Evolutionary conservation across 169 alveolate species (phyloP).

Genomic region (Theileria annulata): DNA sequence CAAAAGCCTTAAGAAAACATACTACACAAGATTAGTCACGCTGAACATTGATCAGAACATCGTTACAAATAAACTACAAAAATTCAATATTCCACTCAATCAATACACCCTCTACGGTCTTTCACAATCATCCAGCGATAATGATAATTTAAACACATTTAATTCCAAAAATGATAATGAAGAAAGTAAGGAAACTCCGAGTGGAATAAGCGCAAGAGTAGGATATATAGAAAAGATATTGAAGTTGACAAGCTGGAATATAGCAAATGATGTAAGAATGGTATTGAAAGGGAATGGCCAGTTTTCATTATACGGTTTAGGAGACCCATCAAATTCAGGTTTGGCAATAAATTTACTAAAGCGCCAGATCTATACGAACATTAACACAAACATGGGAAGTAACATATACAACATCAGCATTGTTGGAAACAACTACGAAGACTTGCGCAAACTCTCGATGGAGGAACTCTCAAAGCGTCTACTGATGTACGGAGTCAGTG

Average conservation of each 20-base stretch:
- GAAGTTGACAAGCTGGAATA: constrained; percentile 82
- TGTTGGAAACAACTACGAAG: constrained; percentile 67
- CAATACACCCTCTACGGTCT: constrained; percentile 62
- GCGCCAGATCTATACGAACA: constrained; percentile 50
- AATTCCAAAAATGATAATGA: background rate
- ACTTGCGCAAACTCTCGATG: constrained; percentile 84
- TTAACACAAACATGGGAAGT: constrained; percentile 36
- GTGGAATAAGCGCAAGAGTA: constrained; percentile 3
- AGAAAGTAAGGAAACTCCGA: constrained; percentile 26
- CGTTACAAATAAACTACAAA: constrained; percentile 28
- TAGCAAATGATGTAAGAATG: constrained; percentile 78
- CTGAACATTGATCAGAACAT: constrained; percentile 42
- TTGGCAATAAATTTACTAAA: constrained; percentile 80
- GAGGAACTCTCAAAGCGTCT: constrained; percentile 80
- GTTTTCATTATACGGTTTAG: constrained; percentile 79
- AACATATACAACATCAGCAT: constrained; percentile 31
- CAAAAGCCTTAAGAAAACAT: constrained; percentile 51
- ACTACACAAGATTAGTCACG: constrained; percentile 59
- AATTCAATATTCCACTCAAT: constrained; percentile 31
- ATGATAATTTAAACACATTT: too few relatives aligned
- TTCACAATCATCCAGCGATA: background rate
- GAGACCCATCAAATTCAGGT: constrained; percentile 89
- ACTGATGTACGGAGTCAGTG: constrained; percentile 80
- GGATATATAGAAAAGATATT: constrained; percentile 82
- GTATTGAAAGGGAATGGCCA: constrained; percentile 83